A percentile compares a stretch with the other conserved stretches of the same genome.
Conservation (phyloP, 139 green algal genomes). For the Chlorella vulgaris region DNA sequence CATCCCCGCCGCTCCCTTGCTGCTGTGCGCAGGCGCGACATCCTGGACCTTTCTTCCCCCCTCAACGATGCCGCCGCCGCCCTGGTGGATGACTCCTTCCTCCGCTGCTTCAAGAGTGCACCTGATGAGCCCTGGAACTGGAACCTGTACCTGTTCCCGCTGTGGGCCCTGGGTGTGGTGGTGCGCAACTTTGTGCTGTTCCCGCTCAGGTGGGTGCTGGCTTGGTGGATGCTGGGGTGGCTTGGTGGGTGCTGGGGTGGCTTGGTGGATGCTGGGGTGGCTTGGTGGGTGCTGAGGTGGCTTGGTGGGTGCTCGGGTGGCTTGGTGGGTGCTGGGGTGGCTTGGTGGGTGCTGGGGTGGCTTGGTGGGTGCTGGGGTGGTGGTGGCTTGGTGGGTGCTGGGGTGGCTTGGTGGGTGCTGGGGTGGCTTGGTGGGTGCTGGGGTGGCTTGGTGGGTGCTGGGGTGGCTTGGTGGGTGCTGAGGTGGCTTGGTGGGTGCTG, state of each 20-base stretch:
- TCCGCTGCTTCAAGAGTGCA: slow-evolving; percentile 85
- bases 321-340: no score
- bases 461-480: no score
- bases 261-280: no score
- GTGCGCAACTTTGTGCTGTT: slow-evolving; percentile 84
- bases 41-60: slow-evolving; percentile 83
- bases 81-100: slow-evolving; percentile 97
- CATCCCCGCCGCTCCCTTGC: neutral
- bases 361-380: no score
- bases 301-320: no score
- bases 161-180: slow-evolving; percentile 82
- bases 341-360: neutral
- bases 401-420: no score
- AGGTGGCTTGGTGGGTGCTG: no score
- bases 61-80: slow-evolving; percentile 84
- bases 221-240: no score
- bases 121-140: slow-evolving; percentile 94
- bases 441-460: neutral
- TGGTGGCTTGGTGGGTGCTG: no score
- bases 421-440: neutral
- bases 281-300: no score
- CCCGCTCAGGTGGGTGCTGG: slow-evolving; percentile 67
- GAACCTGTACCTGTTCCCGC: slow-evolving; percentile 96
- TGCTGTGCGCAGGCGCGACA: slow-evolving; percentile 36
- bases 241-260: neutral